Base-by-base conservation (phyloP, 345 rosid species). In the Eucalyptus guilfoylei region DNA sequence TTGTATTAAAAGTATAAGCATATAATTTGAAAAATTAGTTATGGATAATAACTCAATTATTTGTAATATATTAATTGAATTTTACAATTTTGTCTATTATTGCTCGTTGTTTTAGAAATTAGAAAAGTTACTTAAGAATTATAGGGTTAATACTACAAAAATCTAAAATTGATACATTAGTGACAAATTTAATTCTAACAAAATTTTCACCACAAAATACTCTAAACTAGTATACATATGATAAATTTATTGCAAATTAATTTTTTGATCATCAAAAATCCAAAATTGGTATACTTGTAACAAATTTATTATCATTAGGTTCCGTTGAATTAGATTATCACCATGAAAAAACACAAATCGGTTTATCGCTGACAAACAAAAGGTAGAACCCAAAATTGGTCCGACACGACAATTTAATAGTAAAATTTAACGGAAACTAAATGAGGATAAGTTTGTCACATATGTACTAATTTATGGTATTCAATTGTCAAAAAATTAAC, bases 361-460 rank as follows among this genome's bases (percentile, higher is more conserved):
- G 1, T 17, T 17, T 17, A 50, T 50, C 0, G 0, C 0, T 17
- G 4, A 50, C 9, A 50, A 50, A 50, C 2, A 50, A 50, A 17
- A 0, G 2, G 55, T 50, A 50, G 3, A 50, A 17, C 55, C 4
- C 23, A 7, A 50, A 50, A 50, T 1, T 7, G 9, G 55, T 50
- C 1, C 0, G 0, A 50, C 23, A 7, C 0, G 0, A 0, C 3
- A 50, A 50, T 50, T 50, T 50, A 16, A 50, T 17, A 50, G 1
- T 50, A 50, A 19, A 19, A 52, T 52, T 52, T 52, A 52, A 19
- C 0, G 1, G 0, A 19, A 52, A 52, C 4, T 52, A 52, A 52
- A 19, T 52, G 26, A 21, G 4, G 58, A 1, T 52, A 8, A 19
- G 10, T 52, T 19, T 52, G 11, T 52, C 11, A 1, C 10, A 3